Evolutionary conservation across 768 basidiomycete genomes (phyloP).

Genomic region (Dentipellis sp.): DNA sequence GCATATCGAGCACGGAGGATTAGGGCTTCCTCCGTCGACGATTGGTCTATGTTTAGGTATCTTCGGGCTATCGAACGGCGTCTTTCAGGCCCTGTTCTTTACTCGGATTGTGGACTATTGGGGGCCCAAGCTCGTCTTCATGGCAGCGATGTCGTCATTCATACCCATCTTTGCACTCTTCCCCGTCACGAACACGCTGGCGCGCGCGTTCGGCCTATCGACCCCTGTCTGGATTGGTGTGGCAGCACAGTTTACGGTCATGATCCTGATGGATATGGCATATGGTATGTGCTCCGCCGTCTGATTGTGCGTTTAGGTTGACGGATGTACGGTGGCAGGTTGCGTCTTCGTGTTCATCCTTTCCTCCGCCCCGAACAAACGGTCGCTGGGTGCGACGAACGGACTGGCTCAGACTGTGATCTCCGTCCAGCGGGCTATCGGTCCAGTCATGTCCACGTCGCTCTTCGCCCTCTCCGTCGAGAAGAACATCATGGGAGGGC

Average conservation of each 20-base stretch:
- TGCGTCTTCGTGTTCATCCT: slow-evolving; percentile 25
- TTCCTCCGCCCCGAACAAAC: slow-evolving; percentile 19
- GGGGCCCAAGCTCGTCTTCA: slow-evolving; percentile 26
- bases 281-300: slow-evolving; percentile 17
- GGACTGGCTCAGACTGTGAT: slow-evolving; percentile 46
- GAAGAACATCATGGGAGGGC: slow-evolving; percentile 34
- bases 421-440: slow-evolving; percentile 39
- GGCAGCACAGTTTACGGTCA: slow-evolving; percentile 16
- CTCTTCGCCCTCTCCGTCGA: slow-evolving; percentile 41
- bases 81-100: slow-evolving; percentile 30
- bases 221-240: slow-evolving; percentile 16
- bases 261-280: slow-evolving; percentile 20
- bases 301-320: not conserved
- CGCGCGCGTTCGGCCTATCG: slow-evolving; percentile 10
- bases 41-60: slow-evolving; percentile 28
- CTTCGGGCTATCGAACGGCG: slow-evolving; percentile 29
- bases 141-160: slow-evolving; percentile 19
- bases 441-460: slow-evolving; percentile 41
- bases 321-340: slow-evolving; percentile 8
- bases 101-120: slow-evolving; percentile 24
- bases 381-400: slow-evolving; percentile 41
- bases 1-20: slow-evolving; percentile 28
- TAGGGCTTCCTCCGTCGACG: slow-evolving; percentile 24
- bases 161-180: slow-evolving; percentile 18
- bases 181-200: slow-evolving; percentile 20